Evolutionary conservation across 2,329 filamentous ascomycete species (phyloP).

Genomic region (Fusarium tanahbumbuense): DNA sequence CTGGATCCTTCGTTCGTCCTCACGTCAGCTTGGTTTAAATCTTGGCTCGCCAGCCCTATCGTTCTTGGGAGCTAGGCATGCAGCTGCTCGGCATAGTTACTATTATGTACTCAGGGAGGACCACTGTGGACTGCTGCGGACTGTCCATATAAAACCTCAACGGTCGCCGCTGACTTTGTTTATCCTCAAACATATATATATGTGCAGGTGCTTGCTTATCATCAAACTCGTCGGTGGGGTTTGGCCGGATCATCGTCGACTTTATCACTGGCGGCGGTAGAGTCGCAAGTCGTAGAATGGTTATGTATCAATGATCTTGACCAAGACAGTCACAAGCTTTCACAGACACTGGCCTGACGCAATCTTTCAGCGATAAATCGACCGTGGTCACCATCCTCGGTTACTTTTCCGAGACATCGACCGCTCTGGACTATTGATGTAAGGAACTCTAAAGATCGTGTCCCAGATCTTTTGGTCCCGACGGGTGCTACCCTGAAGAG

Average conservation of each 20-base stretch:
- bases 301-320: neutral
- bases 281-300: neutral
- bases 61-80: neutral
- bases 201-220: neutral
- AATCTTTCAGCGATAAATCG: neutral
- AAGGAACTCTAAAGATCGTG: constrained; percentile 10
- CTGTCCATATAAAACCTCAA: neutral
- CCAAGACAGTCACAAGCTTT: neutral
- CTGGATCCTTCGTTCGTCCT: constrained; percentile 12
- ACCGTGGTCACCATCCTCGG: constrained; percentile 9
- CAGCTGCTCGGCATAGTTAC: neutral
- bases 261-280: neutral
- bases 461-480: constrained; percentile 4
- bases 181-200: neutral
- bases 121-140: neutral
- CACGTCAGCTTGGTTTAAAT: constrained; percentile 33
- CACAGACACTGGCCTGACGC: neutral
- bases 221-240: neutral
- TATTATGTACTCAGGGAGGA: neutral
- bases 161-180: neutral
- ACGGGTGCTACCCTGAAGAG: constrained; percentile 27
- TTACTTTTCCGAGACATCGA: constrained; percentile 29
- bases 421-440: constrained; percentile 8
- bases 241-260: neutral
- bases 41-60: constrained; percentile 14